Evolutionary conservation across 257 asterid genomes (phyloP), one percentile per base, ranked within the genome.

Genomic region (Solanum peruvianum): DNA sequence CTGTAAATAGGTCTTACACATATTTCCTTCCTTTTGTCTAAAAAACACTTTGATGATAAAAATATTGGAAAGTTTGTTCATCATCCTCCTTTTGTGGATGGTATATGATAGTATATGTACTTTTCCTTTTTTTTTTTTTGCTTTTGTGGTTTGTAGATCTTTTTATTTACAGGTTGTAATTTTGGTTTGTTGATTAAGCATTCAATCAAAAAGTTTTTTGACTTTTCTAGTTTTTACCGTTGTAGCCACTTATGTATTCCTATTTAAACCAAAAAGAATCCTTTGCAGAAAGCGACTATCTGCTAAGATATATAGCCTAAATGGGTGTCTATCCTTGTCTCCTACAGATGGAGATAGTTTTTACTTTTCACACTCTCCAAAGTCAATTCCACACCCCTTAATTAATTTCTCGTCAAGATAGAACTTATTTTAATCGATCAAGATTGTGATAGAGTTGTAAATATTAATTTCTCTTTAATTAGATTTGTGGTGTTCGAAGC

Each of bases 1-100:
- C 89, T 94, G 98, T 93, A 95, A 91, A 94, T 94, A 93, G 88
- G 93, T 86, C 88, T 81, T 88, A 91, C 91, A 93, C 93, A 85
- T 90, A 90, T 85, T 89, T 64, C 75, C 88, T 88, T 83, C 42
- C 70, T 69, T 69, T 87, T 73, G 89, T 78, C 41, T 78, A 52
- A 84, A 31, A 84, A 85, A 91, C 88, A 91, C 91, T 90, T 87
- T 5, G 39, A 5, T 37, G 85, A 88, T 77, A 82, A 86, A 69
- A 88, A 86, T 49, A 81, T 33, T 21, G 86, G 89, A 85, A 77
- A 37, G 87, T 75, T 86, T 84, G 83, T 77, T 87, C 62, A 85
- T 85, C 35, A 35, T 83, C 35, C 39, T 78, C 84, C 21, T 29
- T 56, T 62, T 31, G 87, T 77, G 86, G 85, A 87, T 87, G 58